Conservation (phyloP, 306 rosid genomes). For the Cucumis sativus region Cucumber_9930_V3 NC_026658.2:10935501-10936000, state of each 20-base stretch:
- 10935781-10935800: not conserved
- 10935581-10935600: slow-evolving; percentile 9
- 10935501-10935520: slow-evolving; percentile 19
- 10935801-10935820: not conserved
- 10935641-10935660: not conserved
- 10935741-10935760: no score
- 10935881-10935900: not conserved
- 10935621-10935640: not conserved
- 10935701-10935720: no score
- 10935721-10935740: no score
- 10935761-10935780: no score
- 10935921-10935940: not conserved
- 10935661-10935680: not conserved
- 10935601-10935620: not conserved
- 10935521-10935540: slow-evolving; percentile 5
- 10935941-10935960: not conserved
- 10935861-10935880: not conserved
- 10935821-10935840: not conserved
- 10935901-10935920: not conserved
- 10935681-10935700: no score
- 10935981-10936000: slow-evolving; percentile 66
- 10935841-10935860: not conserved
- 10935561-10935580: slow-evolving; percentile 2
- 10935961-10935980: slow-evolving; percentile 11
- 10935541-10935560: slow-evolving; percentile 18